Percentiles rank a stretch among this genome's conserved stretches.
These are phyloP conservation scores for Trichoderma oligosporum DNA, from an alignment of 2,329 filamentous ascomycete genomes.

Conservation along the genomic window DNA sequence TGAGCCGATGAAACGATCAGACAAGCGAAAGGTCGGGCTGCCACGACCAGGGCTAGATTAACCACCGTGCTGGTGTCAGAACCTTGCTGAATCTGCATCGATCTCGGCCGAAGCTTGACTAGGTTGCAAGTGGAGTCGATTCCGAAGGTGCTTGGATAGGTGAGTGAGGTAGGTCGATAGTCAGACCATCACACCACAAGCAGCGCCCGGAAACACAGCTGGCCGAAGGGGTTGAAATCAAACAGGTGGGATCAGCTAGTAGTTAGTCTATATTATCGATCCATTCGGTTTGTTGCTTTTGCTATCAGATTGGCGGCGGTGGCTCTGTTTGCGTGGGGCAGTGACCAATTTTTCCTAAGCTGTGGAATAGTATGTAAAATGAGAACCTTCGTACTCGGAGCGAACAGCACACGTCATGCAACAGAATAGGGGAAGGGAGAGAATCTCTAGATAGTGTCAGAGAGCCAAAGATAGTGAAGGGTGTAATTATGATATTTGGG, in stretches of 20 bases:
- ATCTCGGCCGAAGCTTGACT: constrained; percentile 16
- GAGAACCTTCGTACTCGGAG: constrained; percentile 14
- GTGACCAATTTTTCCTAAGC: constrained; percentile 14
- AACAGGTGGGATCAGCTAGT: not conserved
- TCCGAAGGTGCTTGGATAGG: not conserved
- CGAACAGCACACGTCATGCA: constrained; percentile 11
- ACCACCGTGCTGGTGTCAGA: constrained; percentile 1
- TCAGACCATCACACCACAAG: constrained; percentile 20
- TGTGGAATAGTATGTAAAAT: not conserved
- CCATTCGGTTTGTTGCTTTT: not conserved
- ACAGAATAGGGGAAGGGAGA: constrained; percentile 1
- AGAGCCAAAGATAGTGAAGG: not conserved
- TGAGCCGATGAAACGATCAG: constrained; percentile 14
- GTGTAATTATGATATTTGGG: too few species aligned
- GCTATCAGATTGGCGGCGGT: constrained; percentile 2
- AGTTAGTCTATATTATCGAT: too few species aligned
- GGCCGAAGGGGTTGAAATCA: constrained; percentile 6
- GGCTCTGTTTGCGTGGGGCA: constrained; percentile 14
- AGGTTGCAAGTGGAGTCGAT: constrained; percentile 12
- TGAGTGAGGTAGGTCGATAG: not conserved
- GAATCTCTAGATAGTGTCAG: not conserved
- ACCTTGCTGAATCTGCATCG: constrained; percentile 15
- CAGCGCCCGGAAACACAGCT: constrained; percentile 15
- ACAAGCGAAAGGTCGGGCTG: constrained; percentile 2
- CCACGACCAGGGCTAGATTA: constrained; percentile 10